Evolutionary conservation across 345 rosid genomes (phyloP).

Genomic region (Brassica cretica): DNA sequence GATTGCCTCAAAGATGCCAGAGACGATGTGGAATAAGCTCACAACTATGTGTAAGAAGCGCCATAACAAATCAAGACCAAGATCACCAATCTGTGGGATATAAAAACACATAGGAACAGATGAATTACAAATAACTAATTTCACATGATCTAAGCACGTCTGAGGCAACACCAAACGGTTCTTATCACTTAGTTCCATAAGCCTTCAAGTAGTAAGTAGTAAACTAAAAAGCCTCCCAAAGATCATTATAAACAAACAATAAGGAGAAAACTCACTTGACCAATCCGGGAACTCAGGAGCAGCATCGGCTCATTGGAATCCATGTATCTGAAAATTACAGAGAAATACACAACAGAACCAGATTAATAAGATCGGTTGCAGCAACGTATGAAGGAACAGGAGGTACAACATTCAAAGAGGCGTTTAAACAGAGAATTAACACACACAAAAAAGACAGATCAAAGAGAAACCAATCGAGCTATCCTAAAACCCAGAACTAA

Average conservation of each 20-base stretch:
- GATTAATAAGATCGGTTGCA: neutral
- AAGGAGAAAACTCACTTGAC: slow-evolving; percentile 27
- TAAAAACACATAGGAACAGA: slow-evolving; percentile 15
- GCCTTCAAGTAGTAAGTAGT: neutral
- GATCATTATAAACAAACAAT: neutral
- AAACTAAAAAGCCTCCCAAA: slow-evolving; percentile 5
- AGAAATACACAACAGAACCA: neutral
- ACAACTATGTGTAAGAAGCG: slow-evolving; percentile 61
- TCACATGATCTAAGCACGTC: slow-evolving; percentile 12
- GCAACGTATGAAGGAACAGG: neutral
- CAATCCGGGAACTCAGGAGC: slow-evolving; percentile 33
- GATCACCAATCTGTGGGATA: slow-evolving; percentile 46
- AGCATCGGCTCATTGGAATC: slow-evolving; percentile 14
- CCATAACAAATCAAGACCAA: slow-evolving; percentile 58
- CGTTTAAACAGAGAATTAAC: too few relatives aligned
- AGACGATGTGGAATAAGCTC: slow-evolving; percentile 51
- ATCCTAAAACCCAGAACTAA: neutral
- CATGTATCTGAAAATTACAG: slow-evolving; percentile 33
- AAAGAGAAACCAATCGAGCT: slow-evolving; percentile 21
- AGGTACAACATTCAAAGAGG: neutral
- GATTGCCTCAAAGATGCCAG: slow-evolving; percentile 38
- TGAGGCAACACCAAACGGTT: neutral
- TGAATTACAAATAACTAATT: neutral
- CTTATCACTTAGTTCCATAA: neutral
- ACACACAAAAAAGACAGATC: slow-evolving; percentile 7